These are phyloP conservation scores for Coprinopsis sp. DNA, from an alignment of 768 basidiomycete species.

Conservation along the genomic window DNA sequence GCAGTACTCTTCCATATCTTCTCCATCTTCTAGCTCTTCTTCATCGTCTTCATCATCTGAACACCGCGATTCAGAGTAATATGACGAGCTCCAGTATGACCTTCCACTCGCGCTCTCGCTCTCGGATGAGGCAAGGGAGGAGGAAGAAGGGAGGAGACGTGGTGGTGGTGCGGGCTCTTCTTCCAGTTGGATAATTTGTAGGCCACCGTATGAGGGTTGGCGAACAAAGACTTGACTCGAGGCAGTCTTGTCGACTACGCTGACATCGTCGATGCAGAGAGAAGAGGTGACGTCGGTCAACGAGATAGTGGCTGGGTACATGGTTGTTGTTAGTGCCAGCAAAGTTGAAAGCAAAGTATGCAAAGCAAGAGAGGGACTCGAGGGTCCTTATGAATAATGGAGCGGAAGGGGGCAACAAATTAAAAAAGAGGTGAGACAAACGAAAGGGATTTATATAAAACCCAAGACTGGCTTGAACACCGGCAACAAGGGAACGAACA, in stretches of 20 bases:
- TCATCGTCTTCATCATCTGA: conserved; percentile 29
- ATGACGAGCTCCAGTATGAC: conserved; percentile 38
- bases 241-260: conserved; percentile 30
- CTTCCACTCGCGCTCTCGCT: not conserved
- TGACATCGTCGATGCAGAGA: conserved; percentile 11
- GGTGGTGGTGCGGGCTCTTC: conserved; percentile 61
- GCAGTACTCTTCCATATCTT: conserved; percentile 62
- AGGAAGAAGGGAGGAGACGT: conserved; percentile 35
- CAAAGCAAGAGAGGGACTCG: too few relatives aligned
- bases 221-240: conserved; percentile 41
- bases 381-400: too few relatives aligned
- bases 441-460: too few relatives aligned
- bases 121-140: conserved; percentile 11
- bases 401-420: too few relatives aligned
- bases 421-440: too few relatives aligned
- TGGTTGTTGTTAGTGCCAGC: not conserved
- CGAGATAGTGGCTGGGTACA: conserved; percentile 19
- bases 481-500: too few relatives aligned
- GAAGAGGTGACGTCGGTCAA: conserved; percentile 17
- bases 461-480: too few relatives aligned
- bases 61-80: conserved; percentile 28
- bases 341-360: not conserved
- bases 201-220: conserved; percentile 45
- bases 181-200: conserved; percentile 71
- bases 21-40: conserved; percentile 42